These are phyloP conservation scores for Multifurca ochricompacta DNA, from an alignment of 768 basidiomycete species.

Conservation along the genomic window DNA sequence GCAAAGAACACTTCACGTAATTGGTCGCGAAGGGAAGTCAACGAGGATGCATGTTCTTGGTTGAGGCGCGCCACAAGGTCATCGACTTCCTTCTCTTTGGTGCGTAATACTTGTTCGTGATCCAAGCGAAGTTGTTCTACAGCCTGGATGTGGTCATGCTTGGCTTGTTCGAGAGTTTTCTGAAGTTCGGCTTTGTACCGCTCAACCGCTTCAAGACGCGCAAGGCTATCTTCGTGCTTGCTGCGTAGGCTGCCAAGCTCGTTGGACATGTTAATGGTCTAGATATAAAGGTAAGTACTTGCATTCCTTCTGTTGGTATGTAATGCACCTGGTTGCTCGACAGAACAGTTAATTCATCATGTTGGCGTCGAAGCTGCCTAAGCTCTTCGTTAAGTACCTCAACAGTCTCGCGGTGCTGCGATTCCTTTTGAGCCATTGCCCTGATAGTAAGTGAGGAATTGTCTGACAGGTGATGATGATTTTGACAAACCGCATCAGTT, in stretches of 20 bases:
- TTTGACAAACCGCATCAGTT: slow-evolving; percentile 76
- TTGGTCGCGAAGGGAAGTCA: slow-evolving; percentile 29
- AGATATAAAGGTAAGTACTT: slow-evolving; percentile 2
- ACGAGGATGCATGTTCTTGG: slow-evolving; percentile 38
- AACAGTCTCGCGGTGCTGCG: slow-evolving; percentile 75
- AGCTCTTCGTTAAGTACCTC: slow-evolving; percentile 65
- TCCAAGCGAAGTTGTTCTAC: slow-evolving; percentile 40
- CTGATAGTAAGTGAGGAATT: slow-evolving; percentile 33
- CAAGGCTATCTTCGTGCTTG: slow-evolving; percentile 48
- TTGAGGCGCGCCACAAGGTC: slow-evolving; percentile 39
- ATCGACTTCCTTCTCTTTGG: slow-evolving; percentile 37
- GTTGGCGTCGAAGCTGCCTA: slow-evolving; percentile 59
- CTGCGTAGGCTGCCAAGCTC: slow-evolving; percentile 71
- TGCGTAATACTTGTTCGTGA: slow-evolving; percentile 38
- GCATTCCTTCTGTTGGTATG: not conserved
- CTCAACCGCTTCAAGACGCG: slow-evolving; percentile 46
- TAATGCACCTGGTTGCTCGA: slow-evolving; percentile 73
- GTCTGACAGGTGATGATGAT: slow-evolving; percentile 4
- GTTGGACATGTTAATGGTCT: slow-evolving; percentile 83
- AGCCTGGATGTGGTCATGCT: slow-evolving; percentile 40
- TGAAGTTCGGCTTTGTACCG: slow-evolving; percentile 50
- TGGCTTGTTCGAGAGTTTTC: slow-evolving; percentile 40
- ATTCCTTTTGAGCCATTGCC: slow-evolving; percentile 97
- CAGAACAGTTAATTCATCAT: slow-evolving; percentile 73
- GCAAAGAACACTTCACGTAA: slow-evolving; percentile 27